Conservation (phyloP, 1,284 basidiomycete species). For the Tilletiaria anomala region DNA sequence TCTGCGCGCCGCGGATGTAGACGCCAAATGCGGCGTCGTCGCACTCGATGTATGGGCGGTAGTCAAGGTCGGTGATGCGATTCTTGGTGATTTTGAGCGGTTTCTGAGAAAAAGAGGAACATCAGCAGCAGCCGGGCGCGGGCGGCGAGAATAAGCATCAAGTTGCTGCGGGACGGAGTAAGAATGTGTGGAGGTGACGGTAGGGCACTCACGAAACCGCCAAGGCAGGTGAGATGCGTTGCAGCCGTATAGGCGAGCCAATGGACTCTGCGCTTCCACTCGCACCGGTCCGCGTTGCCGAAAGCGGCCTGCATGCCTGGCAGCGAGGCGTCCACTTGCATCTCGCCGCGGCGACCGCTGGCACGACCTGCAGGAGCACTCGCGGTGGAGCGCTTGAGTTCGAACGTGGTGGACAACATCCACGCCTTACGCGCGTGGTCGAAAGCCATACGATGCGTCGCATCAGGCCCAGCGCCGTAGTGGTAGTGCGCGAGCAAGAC, state of each 20-base stretch:
- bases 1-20: slow-evolving; percentile 22
- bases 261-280: slow-evolving; percentile 26
- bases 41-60: slow-evolving; percentile 14
- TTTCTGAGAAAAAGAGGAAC: not conserved
- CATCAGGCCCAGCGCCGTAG: slow-evolving; percentile 15
- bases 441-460: slow-evolving; percentile 11
- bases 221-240: slow-evolving; percentile 22
- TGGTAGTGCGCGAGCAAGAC: slow-evolving; percentile 24
- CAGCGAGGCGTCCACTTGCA: not conserved
- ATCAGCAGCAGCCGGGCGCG: not conserved
- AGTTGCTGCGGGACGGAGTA: not conserved
- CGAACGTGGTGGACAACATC: slow-evolving; percentile 18
- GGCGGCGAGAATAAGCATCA: not conserved
- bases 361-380: slow-evolving; percentile 3
- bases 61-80: slow-evolving; percentile 16
- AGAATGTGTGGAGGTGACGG: not conserved
- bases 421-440: slow-evolving; percentile 23
- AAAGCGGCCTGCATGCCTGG: slow-evolving; percentile 7
- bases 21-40: slow-evolving; percentile 24
- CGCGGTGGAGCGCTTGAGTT: slow-evolving; percentile 7
- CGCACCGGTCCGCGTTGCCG: slow-evolving; percentile 19
- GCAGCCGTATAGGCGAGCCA: slow-evolving; percentile 23
- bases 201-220: slow-evolving; percentile 13
- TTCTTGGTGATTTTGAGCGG: slow-evolving; percentile 15
- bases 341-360: slow-evolving; percentile 5